Conservation (phyloP, 1,139 yeast genomes). For the Kazachstania sp. region DNA sequence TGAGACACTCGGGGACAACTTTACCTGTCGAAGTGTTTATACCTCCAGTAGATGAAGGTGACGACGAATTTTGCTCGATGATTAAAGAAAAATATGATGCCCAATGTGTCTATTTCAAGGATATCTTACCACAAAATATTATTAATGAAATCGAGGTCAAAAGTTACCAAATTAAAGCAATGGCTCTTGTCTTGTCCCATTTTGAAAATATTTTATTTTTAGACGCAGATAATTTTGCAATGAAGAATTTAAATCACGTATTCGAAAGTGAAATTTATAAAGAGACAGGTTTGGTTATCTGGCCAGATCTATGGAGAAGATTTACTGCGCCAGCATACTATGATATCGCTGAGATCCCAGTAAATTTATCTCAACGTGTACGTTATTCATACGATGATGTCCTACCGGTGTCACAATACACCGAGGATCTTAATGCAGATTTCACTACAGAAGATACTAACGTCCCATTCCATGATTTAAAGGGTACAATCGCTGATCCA, state of each 20-base stretch:
- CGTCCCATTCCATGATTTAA: slow-evolving; percentile 42
- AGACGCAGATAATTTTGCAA: slow-evolving; percentile 63
- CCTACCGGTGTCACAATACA: slow-evolving; percentile 30
- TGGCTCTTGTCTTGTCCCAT: slow-evolving; percentile 50
- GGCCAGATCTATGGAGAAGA: slow-evolving; percentile 83
- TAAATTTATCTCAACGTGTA: slow-evolving; percentile 35
- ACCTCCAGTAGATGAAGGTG: slow-evolving; percentile 50
- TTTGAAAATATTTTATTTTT: slow-evolving; percentile 53
- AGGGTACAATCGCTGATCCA: slow-evolving; percentile 51
- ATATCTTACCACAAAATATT: slow-evolving; percentile 23
- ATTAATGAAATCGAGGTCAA: slow-evolving; percentile 34
- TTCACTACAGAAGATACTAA: slow-evolving; percentile 1
- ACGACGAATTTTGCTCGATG: slow-evolving; percentile 43
- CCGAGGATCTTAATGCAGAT: neutral
- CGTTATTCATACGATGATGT: slow-evolving; percentile 36
- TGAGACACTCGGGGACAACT: slow-evolving; percentile 46
- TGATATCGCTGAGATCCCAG: slow-evolving; percentile 49
- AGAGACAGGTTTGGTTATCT: slow-evolving; percentile 52
- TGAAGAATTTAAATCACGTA: slow-evolving; percentile 44
- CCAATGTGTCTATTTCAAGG: slow-evolving; percentile 43
- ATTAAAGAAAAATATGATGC: slow-evolving; percentile 46
- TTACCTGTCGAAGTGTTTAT: slow-evolving; percentile 55
- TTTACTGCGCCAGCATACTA: slow-evolving; percentile 62
- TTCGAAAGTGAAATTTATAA: slow-evolving; percentile 46
- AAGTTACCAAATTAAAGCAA: slow-evolving; percentile 55